Conservation (phyloP, 2,329 filamentous ascomycete genomes). For the Neonectria ditissima region DNA sequence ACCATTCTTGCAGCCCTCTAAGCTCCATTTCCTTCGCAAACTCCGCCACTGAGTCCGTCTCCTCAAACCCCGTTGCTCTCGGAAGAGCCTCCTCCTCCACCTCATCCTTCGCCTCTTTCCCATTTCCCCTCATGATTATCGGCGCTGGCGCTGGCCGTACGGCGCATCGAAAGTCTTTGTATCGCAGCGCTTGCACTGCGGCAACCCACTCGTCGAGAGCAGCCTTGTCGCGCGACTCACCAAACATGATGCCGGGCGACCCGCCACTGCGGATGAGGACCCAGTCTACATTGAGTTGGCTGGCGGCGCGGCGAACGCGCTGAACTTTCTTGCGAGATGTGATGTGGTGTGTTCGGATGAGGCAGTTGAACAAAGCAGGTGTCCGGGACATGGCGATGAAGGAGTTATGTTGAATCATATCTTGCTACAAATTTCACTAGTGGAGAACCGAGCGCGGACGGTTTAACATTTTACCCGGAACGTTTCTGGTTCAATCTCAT, state of each 20-base stretch:
- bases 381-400: conserved; percentile 36
- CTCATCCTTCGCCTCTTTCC: conserved; percentile 7
- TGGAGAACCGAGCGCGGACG: neutral
- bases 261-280: conserved; percentile 76
- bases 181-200: conserved; percentile 72
- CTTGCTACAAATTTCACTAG: neutral
- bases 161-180: conserved; percentile 79
- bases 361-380: conserved; percentile 42
- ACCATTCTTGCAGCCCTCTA: conserved; percentile 72
- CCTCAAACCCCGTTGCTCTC: conserved; percentile 56
- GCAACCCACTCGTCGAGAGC: conserved; percentile 73
- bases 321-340: conserved; percentile 80
- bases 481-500: neutral
- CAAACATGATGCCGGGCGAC: conserved; percentile 83
- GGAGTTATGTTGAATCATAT: neutral
- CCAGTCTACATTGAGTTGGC: conserved; percentile 66
- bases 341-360: conserved; percentile 85
- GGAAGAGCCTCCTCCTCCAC: conserved; percentile 2
- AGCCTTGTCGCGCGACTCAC: conserved; percentile 67
- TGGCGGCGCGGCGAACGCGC: conserved; percentile 71
- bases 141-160: conserved; percentile 58
- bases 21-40: conserved; percentile 72
- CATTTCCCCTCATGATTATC: conserved; percentile 8
- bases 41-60: conserved; percentile 72
- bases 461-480: neutral